phyloP scores from a whole-genome alignment of 2,329 filamentous ascomycete species.

The Botrytis fabae region DNA sequence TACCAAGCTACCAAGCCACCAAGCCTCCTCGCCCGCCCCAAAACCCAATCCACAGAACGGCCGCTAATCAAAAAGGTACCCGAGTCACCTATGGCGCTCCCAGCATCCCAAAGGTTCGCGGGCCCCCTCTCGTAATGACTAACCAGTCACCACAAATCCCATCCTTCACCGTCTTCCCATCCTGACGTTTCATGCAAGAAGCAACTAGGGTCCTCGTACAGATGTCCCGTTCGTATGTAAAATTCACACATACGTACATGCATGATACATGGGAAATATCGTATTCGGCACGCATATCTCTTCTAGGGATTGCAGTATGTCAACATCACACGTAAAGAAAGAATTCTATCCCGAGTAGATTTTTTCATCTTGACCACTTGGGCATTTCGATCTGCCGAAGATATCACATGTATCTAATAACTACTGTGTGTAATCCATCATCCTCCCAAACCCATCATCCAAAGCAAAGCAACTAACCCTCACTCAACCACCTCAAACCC shows the following conservation, averaged over 20 bases:
- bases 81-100: not conserved
- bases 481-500: not conserved
- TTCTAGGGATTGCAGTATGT: not conserved
- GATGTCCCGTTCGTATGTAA: not conserved
- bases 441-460: too few relatives aligned
- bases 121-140: not conserved
- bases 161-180: constrained; percentile 15
- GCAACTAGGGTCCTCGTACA: constrained; percentile 2
- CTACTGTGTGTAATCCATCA: too few relatives aligned
- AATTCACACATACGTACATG: not conserved
- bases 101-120: not conserved
- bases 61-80: not conserved
- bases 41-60: not conserved
- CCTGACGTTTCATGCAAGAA: constrained; percentile 8
- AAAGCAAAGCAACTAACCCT: too few relatives aligned
- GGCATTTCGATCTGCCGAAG: not conserved
- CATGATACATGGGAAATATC: not conserved
- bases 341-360: not conserved
- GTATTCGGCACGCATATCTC: not conserved
- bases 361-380: not conserved
- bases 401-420: not conserved
- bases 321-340: not conserved
- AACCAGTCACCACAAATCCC: not conserved
- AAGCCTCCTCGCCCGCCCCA: not conserved
- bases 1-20: not conserved